phyloP scores from a whole-genome alignment of 208 protist species.

The Leishmania tarentolae region DNA sequence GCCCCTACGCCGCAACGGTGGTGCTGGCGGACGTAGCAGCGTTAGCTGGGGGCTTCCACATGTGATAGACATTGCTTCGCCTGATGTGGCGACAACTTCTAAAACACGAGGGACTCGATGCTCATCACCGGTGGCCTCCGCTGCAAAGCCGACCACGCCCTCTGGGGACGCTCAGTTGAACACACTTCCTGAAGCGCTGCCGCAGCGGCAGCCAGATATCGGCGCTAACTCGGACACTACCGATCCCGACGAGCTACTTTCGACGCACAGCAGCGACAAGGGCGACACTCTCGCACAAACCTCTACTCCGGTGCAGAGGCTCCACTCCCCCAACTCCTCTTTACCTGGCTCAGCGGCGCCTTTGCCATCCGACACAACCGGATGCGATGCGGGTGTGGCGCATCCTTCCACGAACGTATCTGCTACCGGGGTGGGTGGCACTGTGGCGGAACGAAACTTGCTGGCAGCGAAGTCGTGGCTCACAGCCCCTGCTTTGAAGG shows the following conservation, averaged over 20 bases:
- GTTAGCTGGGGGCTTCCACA: conserved; percentile 16
- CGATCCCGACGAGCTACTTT: not conserved
- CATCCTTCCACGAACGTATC: not conserved
- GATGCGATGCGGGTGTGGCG: not conserved
- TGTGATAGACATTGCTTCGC: not conserved
- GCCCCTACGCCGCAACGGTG: not conserved
- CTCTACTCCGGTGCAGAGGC: not conserved
- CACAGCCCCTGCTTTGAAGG: conserved; percentile 8
- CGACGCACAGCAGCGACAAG: not conserved
- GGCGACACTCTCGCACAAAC: not conserved
- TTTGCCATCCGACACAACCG: not conserved
- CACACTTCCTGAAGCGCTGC: not conserved
- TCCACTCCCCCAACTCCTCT: conserved; percentile 4
- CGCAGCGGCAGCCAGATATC: not conserved
- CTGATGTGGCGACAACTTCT: not conserved
- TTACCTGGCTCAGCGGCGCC: not conserved
- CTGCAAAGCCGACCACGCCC: too few species aligned
- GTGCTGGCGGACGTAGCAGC: conserved; percentile 8
- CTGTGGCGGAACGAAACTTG: conserved; percentile 1
- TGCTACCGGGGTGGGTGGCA: not conserved
- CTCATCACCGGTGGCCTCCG: not conserved
- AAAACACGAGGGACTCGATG: not conserved
- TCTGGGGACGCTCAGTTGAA: not conserved
- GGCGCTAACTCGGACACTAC: not conserved
- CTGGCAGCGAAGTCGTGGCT: conserved; percentile 13